Evolutionary conservation across 805 yeast species (phyloP).

Genomic region (Wickerhamia fluorescens): DNA sequence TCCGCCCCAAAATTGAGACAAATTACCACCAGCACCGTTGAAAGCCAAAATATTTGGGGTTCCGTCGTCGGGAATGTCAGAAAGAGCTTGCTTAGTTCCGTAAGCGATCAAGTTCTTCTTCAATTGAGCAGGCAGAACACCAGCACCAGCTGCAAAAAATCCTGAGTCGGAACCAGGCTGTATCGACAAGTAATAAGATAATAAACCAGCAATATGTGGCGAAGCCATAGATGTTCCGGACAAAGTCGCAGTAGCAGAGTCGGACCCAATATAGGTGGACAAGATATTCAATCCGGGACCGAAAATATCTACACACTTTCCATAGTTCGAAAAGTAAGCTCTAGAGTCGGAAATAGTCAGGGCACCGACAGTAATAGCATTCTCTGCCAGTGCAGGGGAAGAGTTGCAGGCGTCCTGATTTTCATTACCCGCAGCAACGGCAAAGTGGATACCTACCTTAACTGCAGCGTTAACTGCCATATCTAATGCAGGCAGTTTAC

Average conservation of each 20-base stretch:
- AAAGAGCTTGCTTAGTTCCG: slow-evolving; percentile 42
- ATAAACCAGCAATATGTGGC: slow-evolving; percentile 51
- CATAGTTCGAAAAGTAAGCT: slow-evolving; percentile 50
- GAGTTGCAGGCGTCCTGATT: slow-evolving; percentile 52
- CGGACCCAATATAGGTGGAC: slow-evolving; percentile 50
- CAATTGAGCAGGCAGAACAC: slow-evolving; percentile 46
- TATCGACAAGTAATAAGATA: slow-evolving; percentile 50
- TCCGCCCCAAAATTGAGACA: slow-evolving; percentile 42
- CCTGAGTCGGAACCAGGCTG: slow-evolving; percentile 47
- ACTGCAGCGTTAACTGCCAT: slow-evolving; percentile 54
- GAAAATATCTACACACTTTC: slow-evolving; percentile 46
- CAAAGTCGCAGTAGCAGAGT: slow-evolving; percentile 43
- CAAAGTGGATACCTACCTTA: slow-evolving; percentile 49
- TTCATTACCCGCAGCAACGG: slow-evolving; percentile 61
- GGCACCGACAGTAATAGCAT: slow-evolving; percentile 49
- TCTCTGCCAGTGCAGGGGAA: slow-evolving; percentile 56
- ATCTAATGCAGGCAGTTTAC: slow-evolving; percentile 49
- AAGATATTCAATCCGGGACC: slow-evolving; percentile 52
- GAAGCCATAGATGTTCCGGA: slow-evolving; percentile 64
- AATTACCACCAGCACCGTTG: slow-evolving; percentile 55
- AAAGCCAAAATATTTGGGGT: slow-evolving; percentile 54
- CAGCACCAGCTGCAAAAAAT: slow-evolving; percentile 32
- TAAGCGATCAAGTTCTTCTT: slow-evolving; percentile 46
- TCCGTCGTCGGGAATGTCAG: slow-evolving; percentile 37
- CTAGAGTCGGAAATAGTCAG: slow-evolving; percentile 37